Evolutionary conservation across 768 basidiomycete species (phyloP), one percentile per base, ranked within the genome.

Genomic region (Boletus speciosus): DNA sequence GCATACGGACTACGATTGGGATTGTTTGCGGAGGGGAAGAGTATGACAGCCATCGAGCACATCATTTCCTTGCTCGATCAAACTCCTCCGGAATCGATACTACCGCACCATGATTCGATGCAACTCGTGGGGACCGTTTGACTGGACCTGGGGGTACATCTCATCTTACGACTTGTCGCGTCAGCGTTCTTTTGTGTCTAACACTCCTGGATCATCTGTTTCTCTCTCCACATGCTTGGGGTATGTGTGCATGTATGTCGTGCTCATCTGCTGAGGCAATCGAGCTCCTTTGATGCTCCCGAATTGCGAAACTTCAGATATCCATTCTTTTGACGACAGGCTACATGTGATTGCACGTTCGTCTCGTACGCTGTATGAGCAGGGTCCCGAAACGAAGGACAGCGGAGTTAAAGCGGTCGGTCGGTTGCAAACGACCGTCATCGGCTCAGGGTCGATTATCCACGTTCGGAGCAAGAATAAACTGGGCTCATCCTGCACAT

Each of bases 51-150:
- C n/a, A 53, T 65, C 31, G 57, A 64, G 36, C 61, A 64, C 52
- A 55, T 71, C 38, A 62, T 69, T 14, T 65, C 65, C 19, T 25
- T 71, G 31, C 59, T 69, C 40, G 67, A 71, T 56, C 69, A 66
- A 45, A 49, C 57, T 5, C 68, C 56, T 38, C 56, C 65, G 0
- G 51, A 62, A 19, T 48, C 54, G 4, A 52, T n/a, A 38, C 45
- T 44, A 12, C 47, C 25, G 3, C 46, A 36, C 10, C 16, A n/a
- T 12, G 41, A 47, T 35, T 16, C 38, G 37, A 42, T 49, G 2
- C 54, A 41, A 4, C 36, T 50, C 35, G 43, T 47, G 21, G 55
- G 54, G 51, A 49, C 32, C 15, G 39, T 50, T 19, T 66, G 51
- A 64, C 39, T 27, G 21, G 15, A 12, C 39, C 36, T 1, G 51